These are phyloP conservation scores for Phytophthora constricta DNA, from an alignment of 352 stramenopile species.

Conservation along the genomic window DNA sequence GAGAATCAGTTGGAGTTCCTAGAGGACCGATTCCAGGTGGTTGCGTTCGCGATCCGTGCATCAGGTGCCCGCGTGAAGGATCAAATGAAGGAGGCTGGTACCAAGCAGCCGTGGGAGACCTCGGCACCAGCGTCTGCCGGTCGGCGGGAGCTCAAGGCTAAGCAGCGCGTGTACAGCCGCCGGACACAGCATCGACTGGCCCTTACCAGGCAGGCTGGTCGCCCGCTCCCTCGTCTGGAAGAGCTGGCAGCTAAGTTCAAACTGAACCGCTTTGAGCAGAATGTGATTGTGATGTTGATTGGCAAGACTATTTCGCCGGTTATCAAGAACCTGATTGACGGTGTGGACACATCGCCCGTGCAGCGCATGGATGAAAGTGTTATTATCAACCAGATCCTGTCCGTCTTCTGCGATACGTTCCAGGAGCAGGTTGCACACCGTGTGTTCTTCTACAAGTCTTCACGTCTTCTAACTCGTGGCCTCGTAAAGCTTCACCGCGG, in stretches of 20 bases:
- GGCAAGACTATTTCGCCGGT: slow-evolving; percentile 90
- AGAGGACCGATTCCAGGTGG: slow-evolving; percentile 88
- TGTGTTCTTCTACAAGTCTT: slow-evolving; percentile 91
- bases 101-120: slow-evolving; percentile 81
- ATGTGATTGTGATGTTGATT: slow-evolving; percentile 92
- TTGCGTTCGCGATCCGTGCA: slow-evolving; percentile 87
- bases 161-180: slow-evolving; percentile 82
- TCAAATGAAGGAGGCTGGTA: slow-evolving; percentile 90
- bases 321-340: slow-evolving; percentile 89
- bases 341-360: slow-evolving; percentile 82
- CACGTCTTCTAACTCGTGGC: slow-evolving; percentile 69
- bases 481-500: slow-evolving; percentile 85
- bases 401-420: slow-evolving; percentile 90
- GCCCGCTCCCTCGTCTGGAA: slow-evolving; percentile 73
- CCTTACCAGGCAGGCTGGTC: slow-evolving; percentile 66
- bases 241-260: slow-evolving; percentile 82
- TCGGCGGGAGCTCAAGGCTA: slow-evolving; percentile 84
- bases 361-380: slow-evolving; percentile 91
- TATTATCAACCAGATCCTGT: slow-evolving; percentile 90
- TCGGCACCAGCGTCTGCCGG: slow-evolving; percentile 68
- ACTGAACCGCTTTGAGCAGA: slow-evolving; percentile 88
- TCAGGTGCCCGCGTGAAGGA: slow-evolving; percentile 87
- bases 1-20: slow-evolving; percentile 90
- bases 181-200: slow-evolving; percentile 67
- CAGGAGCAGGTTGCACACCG: slow-evolving; percentile 87